phyloP scores from a whole-genome alignment of 345 rosid genomes.

The Hirschfeldia incana region DNA sequence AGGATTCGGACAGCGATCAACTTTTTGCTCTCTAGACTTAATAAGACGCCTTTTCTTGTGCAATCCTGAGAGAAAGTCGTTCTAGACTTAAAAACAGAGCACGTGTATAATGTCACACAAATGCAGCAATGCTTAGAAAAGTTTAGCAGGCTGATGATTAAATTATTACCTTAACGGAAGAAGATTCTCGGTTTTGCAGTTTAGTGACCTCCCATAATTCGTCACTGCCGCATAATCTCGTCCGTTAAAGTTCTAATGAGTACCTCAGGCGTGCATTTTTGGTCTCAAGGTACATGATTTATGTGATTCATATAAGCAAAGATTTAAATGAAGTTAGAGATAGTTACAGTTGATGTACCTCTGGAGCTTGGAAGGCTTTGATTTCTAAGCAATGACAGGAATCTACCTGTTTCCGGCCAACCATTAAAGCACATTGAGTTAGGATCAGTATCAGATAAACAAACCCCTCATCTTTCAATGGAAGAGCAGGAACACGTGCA shows the following conservation, averaged over 20 bases:
- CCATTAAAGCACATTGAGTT: neutral
- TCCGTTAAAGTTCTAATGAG: neutral
- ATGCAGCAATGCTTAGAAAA: no score
- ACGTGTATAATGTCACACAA: no score
- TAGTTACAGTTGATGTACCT: neutral
- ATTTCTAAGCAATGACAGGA: neutral
- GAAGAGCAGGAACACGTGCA: neutral
- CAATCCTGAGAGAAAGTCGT: no score
- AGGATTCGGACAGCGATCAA: no score
- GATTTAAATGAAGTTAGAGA: neutral
- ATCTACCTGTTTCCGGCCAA: neutral
- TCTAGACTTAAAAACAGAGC: no score
- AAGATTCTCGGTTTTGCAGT: no score
- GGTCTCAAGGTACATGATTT: neutral
- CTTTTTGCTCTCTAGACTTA: no score
- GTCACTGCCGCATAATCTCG: no score
- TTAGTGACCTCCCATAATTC: no score
- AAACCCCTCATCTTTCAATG: neutral
- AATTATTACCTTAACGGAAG: no score
- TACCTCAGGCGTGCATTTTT: neutral
- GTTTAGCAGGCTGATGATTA: no score
- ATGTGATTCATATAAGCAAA: neutral
- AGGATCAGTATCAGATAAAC: neutral
- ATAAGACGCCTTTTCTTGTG: no score
- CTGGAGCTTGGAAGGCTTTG: neutral